These are phyloP conservation scores for Suillus brevipes DNA, from an alignment of 768 basidiomycete genomes.

Conservation along the genomic window DNA sequence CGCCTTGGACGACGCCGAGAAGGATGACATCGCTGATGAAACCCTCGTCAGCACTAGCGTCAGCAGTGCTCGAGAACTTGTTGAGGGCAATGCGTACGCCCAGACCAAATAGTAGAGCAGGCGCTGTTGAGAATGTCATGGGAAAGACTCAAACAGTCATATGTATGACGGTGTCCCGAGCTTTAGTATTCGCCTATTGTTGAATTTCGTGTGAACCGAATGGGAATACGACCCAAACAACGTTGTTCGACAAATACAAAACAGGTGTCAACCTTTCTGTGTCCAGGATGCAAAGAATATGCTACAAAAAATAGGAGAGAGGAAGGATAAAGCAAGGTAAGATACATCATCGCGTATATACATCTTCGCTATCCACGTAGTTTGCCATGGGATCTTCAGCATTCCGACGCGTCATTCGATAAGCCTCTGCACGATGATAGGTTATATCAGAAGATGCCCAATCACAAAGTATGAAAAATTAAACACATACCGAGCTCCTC, in stretches of 20 bases:
- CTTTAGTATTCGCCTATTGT: conserved; percentile 25
- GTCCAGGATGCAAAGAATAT: conserved; percentile 1
- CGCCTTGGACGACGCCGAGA: conserved; percentile 73
- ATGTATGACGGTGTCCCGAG: conserved; percentile 4
- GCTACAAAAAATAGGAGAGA: conserved; percentile 6
- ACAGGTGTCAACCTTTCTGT: neutral
- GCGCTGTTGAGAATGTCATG: conserved; percentile 53
- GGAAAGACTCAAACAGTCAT: conserved; percentile 20
- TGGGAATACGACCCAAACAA: conserved; percentile 9
- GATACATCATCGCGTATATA: conserved; percentile 13
- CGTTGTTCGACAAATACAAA: conserved; percentile 1
- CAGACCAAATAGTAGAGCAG: conserved; percentile 72
- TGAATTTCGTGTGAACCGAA: conserved; percentile 17
- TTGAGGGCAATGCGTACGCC: conserved; percentile 72
- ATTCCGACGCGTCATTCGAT: conserved; percentile 70
- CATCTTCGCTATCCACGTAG: conserved; percentile 65
- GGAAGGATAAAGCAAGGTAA: neutral
- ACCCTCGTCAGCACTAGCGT: conserved; percentile 28
- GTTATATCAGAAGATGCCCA: conserved; percentile 12
- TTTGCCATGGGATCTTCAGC: conserved; percentile 93
- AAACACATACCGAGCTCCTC: conserved; percentile 71
- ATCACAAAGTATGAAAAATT: neutral
- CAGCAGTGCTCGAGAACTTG: conserved; percentile 47
- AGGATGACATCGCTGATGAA: conserved; percentile 63
- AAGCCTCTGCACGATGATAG: conserved; percentile 67